Evolutionary conservation across 768 basidiomycete species (phyloP).

Genomic region (Xerocomellus amylosporus): DNA sequence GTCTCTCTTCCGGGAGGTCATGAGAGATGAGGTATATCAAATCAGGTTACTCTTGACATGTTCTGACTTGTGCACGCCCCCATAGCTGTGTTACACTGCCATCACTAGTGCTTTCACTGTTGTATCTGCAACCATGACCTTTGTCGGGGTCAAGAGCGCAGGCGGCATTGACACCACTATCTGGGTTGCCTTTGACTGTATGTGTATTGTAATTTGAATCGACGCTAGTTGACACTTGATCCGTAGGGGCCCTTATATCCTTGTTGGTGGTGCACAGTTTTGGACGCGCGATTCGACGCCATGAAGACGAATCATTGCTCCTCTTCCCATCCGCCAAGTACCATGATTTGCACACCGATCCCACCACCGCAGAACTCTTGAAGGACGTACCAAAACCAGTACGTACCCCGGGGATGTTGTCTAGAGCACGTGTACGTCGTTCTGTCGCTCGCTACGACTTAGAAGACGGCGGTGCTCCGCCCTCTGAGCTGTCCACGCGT

Average conservation of each 20-base stretch:
- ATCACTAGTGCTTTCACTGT: slow-evolving; percentile 50
- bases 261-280: slow-evolving; percentile 3
- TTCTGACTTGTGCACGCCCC: not conserved
- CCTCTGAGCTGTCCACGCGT: slow-evolving; percentile 1
- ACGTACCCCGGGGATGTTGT: not conserved
- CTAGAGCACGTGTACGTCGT: not conserved
- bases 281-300: slow-evolving; percentile 6
- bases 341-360: slow-evolving; percentile 5
- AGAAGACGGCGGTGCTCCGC: not conserved
- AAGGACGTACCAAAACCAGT: slow-evolving; percentile 1
- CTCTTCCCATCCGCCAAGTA: slow-evolving; percentile 3
- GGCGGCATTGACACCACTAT: slow-evolving; percentile 44
- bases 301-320: slow-evolving; percentile 4
- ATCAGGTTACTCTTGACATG: not conserved
- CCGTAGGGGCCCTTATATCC: slow-evolving; percentile 2
- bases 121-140: slow-evolving; percentile 46
- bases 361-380: slow-evolving; percentile 6
- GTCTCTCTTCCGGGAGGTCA: slow-evolving; percentile 52
- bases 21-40: slow-evolving; percentile 59
- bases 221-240: slow-evolving; percentile 9
- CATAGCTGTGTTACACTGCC: slow-evolving; percentile 52
- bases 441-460: not conserved
- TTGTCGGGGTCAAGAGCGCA: slow-evolving; percentile 49
- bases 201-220: slow-evolving; percentile 15
- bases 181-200: slow-evolving; percentile 59